Evolutionary conservation across 768 basidiomycete genomes (phyloP).

Genomic region (Mycena galopus): DNA sequence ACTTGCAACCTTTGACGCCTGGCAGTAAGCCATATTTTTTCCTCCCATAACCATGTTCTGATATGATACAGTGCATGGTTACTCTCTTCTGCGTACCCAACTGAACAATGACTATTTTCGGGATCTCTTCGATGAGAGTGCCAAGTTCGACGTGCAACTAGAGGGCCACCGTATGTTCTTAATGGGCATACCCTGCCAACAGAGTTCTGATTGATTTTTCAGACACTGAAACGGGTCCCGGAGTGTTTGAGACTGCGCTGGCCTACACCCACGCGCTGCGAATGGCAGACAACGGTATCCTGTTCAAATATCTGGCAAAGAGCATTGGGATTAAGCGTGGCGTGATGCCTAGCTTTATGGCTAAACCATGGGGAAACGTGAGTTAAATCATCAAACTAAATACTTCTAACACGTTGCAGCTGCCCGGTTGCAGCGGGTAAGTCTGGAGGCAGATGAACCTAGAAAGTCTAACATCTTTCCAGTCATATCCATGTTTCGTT

Average conservation of each 20-base stretch:
- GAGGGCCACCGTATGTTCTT: constrained; percentile 84
- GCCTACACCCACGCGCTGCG: constrained; percentile 83
- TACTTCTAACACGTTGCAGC: constrained; percentile 55
- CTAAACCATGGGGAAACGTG: constrained; percentile 95
- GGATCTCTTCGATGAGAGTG: constrained; percentile 84
- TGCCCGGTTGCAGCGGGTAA: constrained; percentile 96
- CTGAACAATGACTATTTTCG: constrained; percentile 92
- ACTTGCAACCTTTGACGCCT: constrained; percentile 85
- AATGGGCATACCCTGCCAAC: neutral
- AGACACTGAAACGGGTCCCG: constrained; percentile 96
- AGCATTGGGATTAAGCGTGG: constrained; percentile 91
- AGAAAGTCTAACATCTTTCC: constrained; percentile 2
- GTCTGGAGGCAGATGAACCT: constrained; percentile 31
- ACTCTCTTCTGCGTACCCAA: constrained; percentile 92
- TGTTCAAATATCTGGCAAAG: constrained; percentile 95
- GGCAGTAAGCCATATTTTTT: constrained; percentile 72
- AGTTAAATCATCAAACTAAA: constrained; percentile 43
- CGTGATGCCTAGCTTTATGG: constrained; percentile 97
- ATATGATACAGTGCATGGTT: constrained; percentile 87
- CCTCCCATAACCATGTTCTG: neutral
- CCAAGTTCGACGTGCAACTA: constrained; percentile 80
- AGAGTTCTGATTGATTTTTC: constrained; percentile 4
- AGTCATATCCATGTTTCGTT: constrained; percentile 96
- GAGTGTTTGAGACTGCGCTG: constrained; percentile 89
- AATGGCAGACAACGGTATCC: constrained; percentile 92